These are phyloP conservation scores for Scutellaria barbata DNA, from an alignment of 257 asterid species.

Conservation along the genomic window DNA sequence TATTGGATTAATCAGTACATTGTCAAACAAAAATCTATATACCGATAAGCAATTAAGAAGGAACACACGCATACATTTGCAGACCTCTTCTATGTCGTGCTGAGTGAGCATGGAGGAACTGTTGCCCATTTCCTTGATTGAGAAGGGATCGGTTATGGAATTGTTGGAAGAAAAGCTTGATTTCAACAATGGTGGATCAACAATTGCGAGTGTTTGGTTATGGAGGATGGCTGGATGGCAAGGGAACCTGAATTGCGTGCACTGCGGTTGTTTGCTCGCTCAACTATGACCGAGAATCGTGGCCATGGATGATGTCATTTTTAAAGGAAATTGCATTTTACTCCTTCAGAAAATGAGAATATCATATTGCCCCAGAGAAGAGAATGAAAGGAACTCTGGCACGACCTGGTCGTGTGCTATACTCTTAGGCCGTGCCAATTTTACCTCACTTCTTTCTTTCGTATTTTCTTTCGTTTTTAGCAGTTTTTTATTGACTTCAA, in stretches of 20 bases:
- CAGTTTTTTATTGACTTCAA: neutral
- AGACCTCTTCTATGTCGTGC: conserved; percentile 74
- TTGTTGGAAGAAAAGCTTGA: conserved; percentile 7
- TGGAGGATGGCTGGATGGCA: neutral
- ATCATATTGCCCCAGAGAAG: neutral
- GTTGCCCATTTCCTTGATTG: conserved; percentile 53
- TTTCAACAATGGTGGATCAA: conserved; percentile 22
- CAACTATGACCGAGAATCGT: conserved; percentile 10
- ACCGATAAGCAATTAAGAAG: neutral
- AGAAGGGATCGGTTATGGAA: conserved; percentile 1
- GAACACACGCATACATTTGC: conserved; percentile 47
- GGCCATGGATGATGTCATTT: conserved; percentile 11
- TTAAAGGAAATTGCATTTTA: neutral
- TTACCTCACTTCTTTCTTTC: too few species aligned
- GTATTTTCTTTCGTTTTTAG: neutral
- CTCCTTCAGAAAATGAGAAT: neutral
- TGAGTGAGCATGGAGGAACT: conserved; percentile 72
- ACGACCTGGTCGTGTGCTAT: too few species aligned
- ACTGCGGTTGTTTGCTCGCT: neutral
- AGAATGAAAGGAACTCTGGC: neutral
- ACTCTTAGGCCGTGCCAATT: too few species aligned
- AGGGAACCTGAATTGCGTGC: conserved; percentile 23
- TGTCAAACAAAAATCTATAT: neutral
- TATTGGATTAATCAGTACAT: conserved; percentile 15
- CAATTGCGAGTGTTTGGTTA: neutral